Percentiles rank a stretch among this genome's conserved stretches.
Conservation (phyloP, 1,139 yeast genomes). For the Dujonia santamariae region DNA sequence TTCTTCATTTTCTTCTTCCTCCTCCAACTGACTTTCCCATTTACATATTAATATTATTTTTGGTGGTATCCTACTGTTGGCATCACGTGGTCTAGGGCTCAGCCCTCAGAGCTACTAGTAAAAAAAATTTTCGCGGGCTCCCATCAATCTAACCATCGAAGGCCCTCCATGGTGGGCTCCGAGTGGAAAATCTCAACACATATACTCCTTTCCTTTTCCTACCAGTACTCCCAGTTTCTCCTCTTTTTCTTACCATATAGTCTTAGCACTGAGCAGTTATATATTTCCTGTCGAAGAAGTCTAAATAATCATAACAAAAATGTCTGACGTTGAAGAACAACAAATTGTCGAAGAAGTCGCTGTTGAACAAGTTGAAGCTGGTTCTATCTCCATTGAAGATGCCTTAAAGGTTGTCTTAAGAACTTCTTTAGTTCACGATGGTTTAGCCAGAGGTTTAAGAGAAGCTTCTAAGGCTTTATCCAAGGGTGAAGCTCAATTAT, state of each 20-base stretch:
- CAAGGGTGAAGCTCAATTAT: slow-evolving; percentile 96
- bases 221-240: too few species aligned
- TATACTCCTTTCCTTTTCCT: too few species aligned
- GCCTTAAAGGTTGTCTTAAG: slow-evolving; percentile 98
- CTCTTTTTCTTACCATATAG: slow-evolving; percentile 3
- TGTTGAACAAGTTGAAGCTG: slow-evolving; percentile 80
- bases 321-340: slow-evolving; percentile 89
- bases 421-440: slow-evolving; percentile 98
- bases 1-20: too few species aligned
- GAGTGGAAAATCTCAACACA: too few species aligned
- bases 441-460: slow-evolving; percentile 99
- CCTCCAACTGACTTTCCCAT: too few species aligned
- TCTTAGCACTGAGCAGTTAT: slow-evolving; percentile 69
- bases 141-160: too few species aligned
- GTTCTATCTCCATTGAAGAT: slow-evolving; percentile 95
- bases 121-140: too few species aligned
- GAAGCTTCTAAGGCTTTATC: slow-evolving; percentile 99
- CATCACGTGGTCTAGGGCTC: too few species aligned
- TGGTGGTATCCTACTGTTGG: too few species aligned
- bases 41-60: too few species aligned
- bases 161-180: too few species aligned
- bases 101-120: too few species aligned
- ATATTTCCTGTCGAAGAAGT: slow-evolving; percentile 80
- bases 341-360: slow-evolving; percentile 83
- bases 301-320: slow-evolving; percentile 43